Conservation (phyloP, 441 rosid genomes). For the Raphanus hybrid region DNA sequence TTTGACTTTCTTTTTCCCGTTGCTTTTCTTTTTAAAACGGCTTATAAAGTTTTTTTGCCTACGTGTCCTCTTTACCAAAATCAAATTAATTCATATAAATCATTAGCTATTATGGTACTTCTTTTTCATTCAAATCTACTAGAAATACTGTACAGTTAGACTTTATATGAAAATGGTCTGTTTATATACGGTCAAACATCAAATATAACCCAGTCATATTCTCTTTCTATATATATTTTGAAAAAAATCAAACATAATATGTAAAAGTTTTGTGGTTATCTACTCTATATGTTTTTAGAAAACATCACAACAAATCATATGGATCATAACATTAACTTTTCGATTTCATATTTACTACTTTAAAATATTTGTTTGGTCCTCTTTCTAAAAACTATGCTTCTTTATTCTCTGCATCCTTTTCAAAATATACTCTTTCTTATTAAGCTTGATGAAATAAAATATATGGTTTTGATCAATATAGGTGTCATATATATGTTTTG, state of each 20-base stretch:
- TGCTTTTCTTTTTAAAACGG: conserved; percentile 33
- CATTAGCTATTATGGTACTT: not conserved
- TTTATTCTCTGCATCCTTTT: conserved; percentile 7
- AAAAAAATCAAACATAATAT: not conserved
- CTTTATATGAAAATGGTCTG: not conserved
- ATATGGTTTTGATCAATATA: not conserved
- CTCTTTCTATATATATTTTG: not conserved
- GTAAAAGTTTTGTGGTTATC: not conserved
- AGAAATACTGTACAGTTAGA: not conserved
- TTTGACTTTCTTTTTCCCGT: conserved; percentile 37
- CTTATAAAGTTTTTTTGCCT: not conserved
- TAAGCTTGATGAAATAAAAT: conserved; percentile 10
- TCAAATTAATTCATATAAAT: not conserved
- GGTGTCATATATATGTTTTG: not conserved
- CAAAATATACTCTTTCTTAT: not conserved
- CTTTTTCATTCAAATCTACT: not conserved
- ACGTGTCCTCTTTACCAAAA: conserved; percentile 9
- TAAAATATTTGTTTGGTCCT: not conserved
- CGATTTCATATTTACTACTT: no score
- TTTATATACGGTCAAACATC: not conserved
- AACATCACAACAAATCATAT: no score
- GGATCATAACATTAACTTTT: no score
- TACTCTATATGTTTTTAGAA: not conserved
- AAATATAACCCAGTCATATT: not conserved
- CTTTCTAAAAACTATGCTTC: not conserved